Conservation (phyloP, 2,329 filamentous ascomycete species). For the Tolypocladium tropicale region DNA sequence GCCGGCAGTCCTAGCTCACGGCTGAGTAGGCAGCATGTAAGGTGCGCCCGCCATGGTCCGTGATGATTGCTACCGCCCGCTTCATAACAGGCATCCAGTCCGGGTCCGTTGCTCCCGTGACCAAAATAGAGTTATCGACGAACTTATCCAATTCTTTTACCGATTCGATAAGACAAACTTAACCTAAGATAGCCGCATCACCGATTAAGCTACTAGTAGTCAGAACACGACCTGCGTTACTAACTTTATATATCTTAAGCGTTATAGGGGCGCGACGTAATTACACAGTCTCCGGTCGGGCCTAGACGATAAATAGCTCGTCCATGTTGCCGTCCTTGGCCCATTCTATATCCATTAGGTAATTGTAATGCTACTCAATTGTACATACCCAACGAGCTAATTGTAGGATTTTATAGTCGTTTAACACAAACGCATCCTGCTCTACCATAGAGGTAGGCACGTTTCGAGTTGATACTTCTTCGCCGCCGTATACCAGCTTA, state of each 20-base stretch:
- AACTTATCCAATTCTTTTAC: slow-evolving; percentile 21
- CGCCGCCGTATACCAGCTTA: slow-evolving; percentile 24
- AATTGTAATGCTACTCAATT: slow-evolving; percentile 23
- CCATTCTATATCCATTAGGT: slow-evolving; percentile 29
- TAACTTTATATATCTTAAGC: slow-evolving; percentile 22
- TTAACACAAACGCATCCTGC: slow-evolving; percentile 19
- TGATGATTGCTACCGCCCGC: slow-evolving; percentile 23
- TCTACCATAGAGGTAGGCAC: slow-evolving; percentile 25
- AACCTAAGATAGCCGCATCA: slow-evolving; percentile 20
- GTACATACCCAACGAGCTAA: slow-evolving; percentile 23
- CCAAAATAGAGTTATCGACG: slow-evolving; percentile 21
- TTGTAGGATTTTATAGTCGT: slow-evolving; percentile 22
- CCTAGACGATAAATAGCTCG: slow-evolving; percentile 24
- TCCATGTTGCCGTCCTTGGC: slow-evolving; percentile 20
- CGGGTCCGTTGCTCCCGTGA: slow-evolving; percentile 23
- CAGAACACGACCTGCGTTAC: slow-evolving; percentile 15
- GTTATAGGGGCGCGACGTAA: slow-evolving; percentile 20
- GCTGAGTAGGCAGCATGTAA: slow-evolving; percentile 29
- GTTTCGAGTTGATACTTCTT: slow-evolving; percentile 17
- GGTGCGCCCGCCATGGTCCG: slow-evolving; percentile 25
- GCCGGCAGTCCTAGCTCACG: slow-evolving; percentile 26
- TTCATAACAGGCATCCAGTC: slow-evolving; percentile 30
- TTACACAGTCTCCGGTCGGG: slow-evolving; percentile 25
- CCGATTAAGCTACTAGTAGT: slow-evolving; percentile 21
- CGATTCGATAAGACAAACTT: slow-evolving; percentile 19